These are phyloP conservation scores for Amanita phalloides DNA, from an alignment of 768 basidiomycete genomes.

Conservation along the genomic window DNA sequence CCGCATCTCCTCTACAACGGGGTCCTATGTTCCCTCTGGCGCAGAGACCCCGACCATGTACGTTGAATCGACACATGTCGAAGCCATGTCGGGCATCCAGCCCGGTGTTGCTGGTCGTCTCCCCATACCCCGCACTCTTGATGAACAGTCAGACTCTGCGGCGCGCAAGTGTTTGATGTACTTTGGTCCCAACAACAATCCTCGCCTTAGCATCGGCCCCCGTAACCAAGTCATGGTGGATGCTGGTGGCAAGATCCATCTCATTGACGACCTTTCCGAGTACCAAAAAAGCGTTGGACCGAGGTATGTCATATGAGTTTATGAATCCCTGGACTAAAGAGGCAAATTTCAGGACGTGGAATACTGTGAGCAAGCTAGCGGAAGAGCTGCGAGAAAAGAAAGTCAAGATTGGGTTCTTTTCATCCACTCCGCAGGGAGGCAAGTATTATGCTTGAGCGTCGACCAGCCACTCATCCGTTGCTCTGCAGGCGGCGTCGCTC, in stretches of 20 bases:
- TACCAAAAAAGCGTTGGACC: constrained; percentile 63
- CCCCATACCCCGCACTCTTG: constrained; percentile 66
- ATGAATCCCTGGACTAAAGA: no score
- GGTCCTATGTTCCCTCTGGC: constrained; percentile 70
- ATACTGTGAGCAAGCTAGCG: constrained; percentile 69
- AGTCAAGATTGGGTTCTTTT: constrained; percentile 88
- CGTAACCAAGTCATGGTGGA: constrained; percentile 87
- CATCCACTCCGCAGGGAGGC: constrained; percentile 92
- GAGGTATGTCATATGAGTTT: constrained; percentile 23
- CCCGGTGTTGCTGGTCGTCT: constrained; percentile 43
- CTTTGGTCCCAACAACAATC: constrained; percentile 76
- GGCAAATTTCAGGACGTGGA: constrained; percentile 48
- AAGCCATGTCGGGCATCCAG: constrained; percentile 28
- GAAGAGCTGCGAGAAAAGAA: constrained; percentile 81
- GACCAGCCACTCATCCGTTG: constrained; percentile 5
- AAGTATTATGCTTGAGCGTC: constrained; percentile 13
- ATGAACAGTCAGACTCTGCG: constrained; percentile 81
- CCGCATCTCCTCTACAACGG: constrained; percentile 70
- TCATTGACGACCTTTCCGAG: constrained; percentile 74
- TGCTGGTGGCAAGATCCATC: constrained; percentile 75
- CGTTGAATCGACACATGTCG: constrained; percentile 45
- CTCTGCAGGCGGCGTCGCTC: constrained; percentile 79
- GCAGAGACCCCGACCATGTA: constrained; percentile 66
- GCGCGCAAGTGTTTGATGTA: constrained; percentile 80
- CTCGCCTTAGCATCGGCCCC: constrained; percentile 69